Base-by-base conservation (phyloP, 2,329 filamentous ascomycete genomes). In the Exophiala calicioides region DNA sequence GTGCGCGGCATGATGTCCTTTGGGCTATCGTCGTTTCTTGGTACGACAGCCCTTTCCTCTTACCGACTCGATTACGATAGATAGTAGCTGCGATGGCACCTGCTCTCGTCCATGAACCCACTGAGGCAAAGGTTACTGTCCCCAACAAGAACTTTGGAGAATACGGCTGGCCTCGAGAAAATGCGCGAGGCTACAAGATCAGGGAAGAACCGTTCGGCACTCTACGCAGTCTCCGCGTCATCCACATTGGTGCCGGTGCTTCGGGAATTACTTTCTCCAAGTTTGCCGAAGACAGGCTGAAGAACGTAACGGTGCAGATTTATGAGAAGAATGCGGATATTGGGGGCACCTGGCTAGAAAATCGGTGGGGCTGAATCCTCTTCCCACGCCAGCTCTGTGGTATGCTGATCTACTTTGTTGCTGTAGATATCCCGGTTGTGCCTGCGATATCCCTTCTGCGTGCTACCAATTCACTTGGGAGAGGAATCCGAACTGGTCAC, bases 171-270 rank as follows among this genome's bases (percentile, higher is more conserved):
- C n/a, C n/a, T n/a, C n/a, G n/a, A n/a, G n/a, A 47, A 21, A 43
- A 52, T 24, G 44, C 37, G 1, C 27, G 38, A 10, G 49, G 49
- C 7, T 52, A 47, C 15, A 29, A 41, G 12, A 53, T 53, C 21
- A 18, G 32, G 26, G 50, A 53, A 31, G 40, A 51, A 13, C 38
- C 45, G 20, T 53, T 51, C 24, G 41, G 27, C 13, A 47, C 50
- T 12, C 24, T 27, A 8, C 47, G 51, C 16, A 47, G 44, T 1
- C 30, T 69, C 23, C 53, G 64, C 36, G 58, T 71, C 5, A 55
- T 71, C 7, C 53, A 67, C 33, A 67, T 72, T 24, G 68, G 68
- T 4, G 66, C 67, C 3, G 68, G 68, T 0, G 63, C 69, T 4
- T 69, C 67, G 3, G 68, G 68, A 2, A 70, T 71, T 27, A 54